These are phyloP conservation scores for Penicillium macrosclerotiorum DNA, from an alignment of 495 filamentous ascomycete genomes.

Conservation along the genomic window DNA sequence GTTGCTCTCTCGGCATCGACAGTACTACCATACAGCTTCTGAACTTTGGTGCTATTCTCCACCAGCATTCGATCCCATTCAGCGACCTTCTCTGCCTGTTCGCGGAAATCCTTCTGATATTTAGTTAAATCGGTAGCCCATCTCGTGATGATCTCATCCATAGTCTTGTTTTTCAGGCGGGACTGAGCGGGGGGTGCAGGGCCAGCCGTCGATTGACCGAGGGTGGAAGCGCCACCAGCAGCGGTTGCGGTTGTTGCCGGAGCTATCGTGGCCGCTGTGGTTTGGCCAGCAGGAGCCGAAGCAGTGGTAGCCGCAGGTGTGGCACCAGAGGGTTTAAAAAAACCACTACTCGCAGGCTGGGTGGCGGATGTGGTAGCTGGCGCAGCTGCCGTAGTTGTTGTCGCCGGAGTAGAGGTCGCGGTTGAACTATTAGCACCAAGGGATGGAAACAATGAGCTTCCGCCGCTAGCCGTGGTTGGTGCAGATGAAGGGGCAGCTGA, in stretches of 20 bases:
- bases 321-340: conserved; percentile 26
- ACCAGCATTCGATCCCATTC: conserved; percentile 90
- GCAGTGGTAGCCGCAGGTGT: conserved; percentile 22
- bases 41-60: conserved; percentile 88
- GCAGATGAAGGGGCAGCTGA: conserved; percentile 32
- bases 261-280: conserved; percentile 24
- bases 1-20: conserved; percentile 90
- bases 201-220: conserved; percentile 72
- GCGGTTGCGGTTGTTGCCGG: conserved; percentile 25
- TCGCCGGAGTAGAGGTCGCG: conserved; percentile 27
- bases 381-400: conserved; percentile 27
- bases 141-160: conserved; percentile 98
- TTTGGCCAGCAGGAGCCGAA: conserved; percentile 21
- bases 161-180: conserved; percentile 94
- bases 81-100: conserved; percentile 81
- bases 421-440: conserved; percentile 36
- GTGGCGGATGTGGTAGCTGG: conserved; percentile 16
- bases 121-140: conserved; percentile 95
- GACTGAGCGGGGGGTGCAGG: conserved; percentile 75
- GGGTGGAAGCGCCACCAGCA: conserved; percentile 32
- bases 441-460: conserved; percentile 39
- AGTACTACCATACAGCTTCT: conserved; percentile 80
- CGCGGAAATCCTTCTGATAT: conserved; percentile 92
- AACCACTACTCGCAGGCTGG: conserved; percentile 20
- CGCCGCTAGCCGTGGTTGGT: conserved; percentile 28